Percentiles rank a stretch among this genome's conserved stretches.
Evolutionary conservation across 306 rosid genomes (phyloP).

Genomic region (Echinosophora koreensis): DNA sequence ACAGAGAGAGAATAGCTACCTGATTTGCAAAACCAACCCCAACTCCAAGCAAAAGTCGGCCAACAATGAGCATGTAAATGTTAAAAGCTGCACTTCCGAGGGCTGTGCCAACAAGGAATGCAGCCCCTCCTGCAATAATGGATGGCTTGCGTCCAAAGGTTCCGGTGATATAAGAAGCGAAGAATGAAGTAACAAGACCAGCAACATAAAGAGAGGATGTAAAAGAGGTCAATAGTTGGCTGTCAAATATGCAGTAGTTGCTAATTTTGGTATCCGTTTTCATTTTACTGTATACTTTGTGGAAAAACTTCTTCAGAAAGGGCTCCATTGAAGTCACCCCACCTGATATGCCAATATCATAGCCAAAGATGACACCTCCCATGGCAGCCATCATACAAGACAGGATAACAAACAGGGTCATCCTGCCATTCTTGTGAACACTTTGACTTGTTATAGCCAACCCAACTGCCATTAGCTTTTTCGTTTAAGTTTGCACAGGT

Average conservation of each 20-base stretch:
- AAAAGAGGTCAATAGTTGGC: constrained; percentile 71
- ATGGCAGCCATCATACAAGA: constrained; percentile 61
- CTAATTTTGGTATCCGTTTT: constrained; percentile 58
- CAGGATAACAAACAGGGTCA: constrained; percentile 48
- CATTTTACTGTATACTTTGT: constrained; percentile 61
- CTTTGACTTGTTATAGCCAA: constrained; percentile 40
- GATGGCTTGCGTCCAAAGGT: constrained; percentile 76
- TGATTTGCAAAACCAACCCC: constrained; percentile 88
- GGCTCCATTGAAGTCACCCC: constrained; percentile 83
- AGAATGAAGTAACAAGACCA: constrained; percentile 71
- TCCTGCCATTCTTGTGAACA: constrained; percentile 39
- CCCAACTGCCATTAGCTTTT: constrained; percentile 47
- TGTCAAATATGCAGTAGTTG: constrained; percentile 79
- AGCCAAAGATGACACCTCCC: constrained; percentile 58
- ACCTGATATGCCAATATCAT: constrained; percentile 59
- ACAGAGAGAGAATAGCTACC: constrained; percentile 49
- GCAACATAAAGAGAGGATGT: constrained; percentile 83
- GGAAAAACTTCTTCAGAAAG: constrained; percentile 75
- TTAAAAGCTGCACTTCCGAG: constrained; percentile 72
- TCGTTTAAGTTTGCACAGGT: constrained; percentile 9
- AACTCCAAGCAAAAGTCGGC: constrained; percentile 76
- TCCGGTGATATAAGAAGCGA: constrained; percentile 67
- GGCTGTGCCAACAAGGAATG: constrained; percentile 72
- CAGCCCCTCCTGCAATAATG: constrained; percentile 66
- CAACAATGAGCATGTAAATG: constrained; percentile 74